Evolutionary conservation across 2,329 filamentous ascomycete genomes (phyloP), one percentile per base, ranked within the genome.

Genomic region (Alternaria ethzedia): DNA sequence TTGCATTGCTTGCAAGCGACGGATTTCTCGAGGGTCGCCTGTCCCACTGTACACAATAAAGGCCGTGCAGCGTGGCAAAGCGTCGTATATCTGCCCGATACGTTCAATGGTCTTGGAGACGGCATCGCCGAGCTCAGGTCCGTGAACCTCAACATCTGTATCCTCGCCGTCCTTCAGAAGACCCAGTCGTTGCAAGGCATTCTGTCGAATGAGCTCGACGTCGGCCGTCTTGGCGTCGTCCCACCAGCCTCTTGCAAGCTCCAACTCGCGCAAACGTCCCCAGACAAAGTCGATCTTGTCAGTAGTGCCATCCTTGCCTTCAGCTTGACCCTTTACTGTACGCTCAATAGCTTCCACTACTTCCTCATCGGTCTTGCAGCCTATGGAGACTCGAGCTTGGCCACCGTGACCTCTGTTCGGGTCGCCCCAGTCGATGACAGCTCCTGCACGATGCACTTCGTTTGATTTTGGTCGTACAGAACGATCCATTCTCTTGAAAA

Each of bases 341-440:
- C 79, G 77, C n/a, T 84, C 79, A 21, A 90, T 80, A 3, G 86
- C 87, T 13, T 82, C 78, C 0, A 88, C 86, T 9, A 91, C 85
- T 20, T 86, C 85, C 1, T 83, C 81, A 64, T 91, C 89, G 61
- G 82, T 83, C 36, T 80, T 80, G 70, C 87, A 90, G 21, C 85
- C 86, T 60, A 90, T 84, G 9, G 84, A 82, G 32, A 86, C 82
- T 21, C 83, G 83, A 3, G 88, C 88, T 58, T 86, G 83, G 17
- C 83, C 80, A 15, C 88, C 88, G 62, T 87, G 86, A 6, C 87
- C 87, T 57, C 86, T 84, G 66, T 86, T 86, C 13, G 92, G 91
- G 64, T 94, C 91, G 54, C 94, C 95, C 91, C 95, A 97, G 80
- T 99, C 96, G 21, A 98, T 86, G 30, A 96, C 88, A 2, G 91